phyloP scores from a whole-genome alignment of 768 basidiomycete genomes.

The Tulasnella sp. region DNA sequence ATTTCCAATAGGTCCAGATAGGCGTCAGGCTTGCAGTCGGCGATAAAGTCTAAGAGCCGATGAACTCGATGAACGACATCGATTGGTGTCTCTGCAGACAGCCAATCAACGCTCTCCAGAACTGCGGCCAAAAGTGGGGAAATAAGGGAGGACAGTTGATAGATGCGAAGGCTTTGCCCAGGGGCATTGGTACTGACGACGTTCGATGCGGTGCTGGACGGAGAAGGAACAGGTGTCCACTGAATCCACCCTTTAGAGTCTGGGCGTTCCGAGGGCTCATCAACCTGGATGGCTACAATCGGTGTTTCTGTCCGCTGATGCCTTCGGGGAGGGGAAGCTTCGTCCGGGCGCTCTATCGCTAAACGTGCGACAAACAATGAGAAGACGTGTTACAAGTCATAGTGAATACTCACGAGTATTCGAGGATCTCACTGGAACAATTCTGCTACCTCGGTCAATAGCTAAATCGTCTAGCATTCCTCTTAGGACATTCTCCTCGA shows the following conservation, averaged over 20 bases:
- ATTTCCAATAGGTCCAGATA: constrained; percentile 70
- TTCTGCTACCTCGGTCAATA: constrained; percentile 30
- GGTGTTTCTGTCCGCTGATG: not conserved
- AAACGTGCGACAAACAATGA: not conserved
- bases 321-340: constrained; percentile 2
- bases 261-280: constrained; percentile 43
- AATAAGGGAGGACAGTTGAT: constrained; percentile 60
- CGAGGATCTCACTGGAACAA: not conserved
- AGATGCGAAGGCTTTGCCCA: constrained; percentile 51
- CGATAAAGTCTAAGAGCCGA: constrained; percentile 53
- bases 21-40: constrained; percentile 59
- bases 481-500: constrained; percentile 59
- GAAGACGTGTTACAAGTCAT: not conserved
- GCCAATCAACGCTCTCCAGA: constrained; percentile 53
- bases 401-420: constrained; percentile 1
- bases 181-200: constrained; percentile 54
- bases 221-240: constrained; percentile 32
- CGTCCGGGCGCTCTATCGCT: not conserved
- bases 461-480: constrained; percentile 43
- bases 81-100: constrained; percentile 35
- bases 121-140: constrained; percentile 61
- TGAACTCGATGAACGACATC: constrained; percentile 51
- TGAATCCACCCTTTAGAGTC: constrained; percentile 34
- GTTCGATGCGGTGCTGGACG: constrained; percentile 20
- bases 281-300: constrained; percentile 50